Base-by-base conservation (phyloP, 768 basidiomycete genomes). In the Mycena indigotica region DNA sequence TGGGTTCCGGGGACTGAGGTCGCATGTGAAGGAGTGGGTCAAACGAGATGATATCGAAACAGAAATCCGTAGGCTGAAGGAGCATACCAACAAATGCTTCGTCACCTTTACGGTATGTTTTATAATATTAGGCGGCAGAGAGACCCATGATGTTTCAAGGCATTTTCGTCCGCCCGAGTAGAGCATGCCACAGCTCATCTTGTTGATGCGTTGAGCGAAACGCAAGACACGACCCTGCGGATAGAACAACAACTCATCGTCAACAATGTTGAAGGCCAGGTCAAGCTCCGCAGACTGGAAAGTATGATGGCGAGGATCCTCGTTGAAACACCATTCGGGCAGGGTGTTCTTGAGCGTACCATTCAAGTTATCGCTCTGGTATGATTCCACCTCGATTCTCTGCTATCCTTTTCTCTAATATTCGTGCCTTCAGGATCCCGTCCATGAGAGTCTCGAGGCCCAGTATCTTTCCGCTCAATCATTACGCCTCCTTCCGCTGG, bases 41-140 rank as follows among this genome's bases (percentile, higher is more conserved):
- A 58, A 62, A 49, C 57, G 57, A 1, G 53, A 62, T 21, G 44
- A 62, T 12, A 21, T 62, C 12, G 57, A 62, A 44, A 19, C 13
- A 1, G 38, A 58, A 28, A 57, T 62, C 12, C 6, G 6, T 2
- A 23, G 23, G 21, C 32, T 62, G 30, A 57, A 52, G 35, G 50
- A 58, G 15, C 61, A 52, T 49, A 54, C 55, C 3, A 58, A 49
- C 12, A 52, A 51, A n/a, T 62, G 61, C 19, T 55, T 25, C 12
- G 4, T 48, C 23, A 28, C 55, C 30, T 63, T 63, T 21, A 55
- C 50, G 16, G 61, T 50, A 13, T 17, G 50, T 25, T 15, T 8
- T 3, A 16, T 23, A n/a, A 13, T 26, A 2, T 25, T 10, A 23
- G 35, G 12, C 1, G 40, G 16, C 25, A 19, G 4, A 8, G 8